These are phyloP conservation scores for Thelonectria blattea DNA, from an alignment of 2,329 filamentous ascomycete genomes.

Conservation along the genomic window DNA sequence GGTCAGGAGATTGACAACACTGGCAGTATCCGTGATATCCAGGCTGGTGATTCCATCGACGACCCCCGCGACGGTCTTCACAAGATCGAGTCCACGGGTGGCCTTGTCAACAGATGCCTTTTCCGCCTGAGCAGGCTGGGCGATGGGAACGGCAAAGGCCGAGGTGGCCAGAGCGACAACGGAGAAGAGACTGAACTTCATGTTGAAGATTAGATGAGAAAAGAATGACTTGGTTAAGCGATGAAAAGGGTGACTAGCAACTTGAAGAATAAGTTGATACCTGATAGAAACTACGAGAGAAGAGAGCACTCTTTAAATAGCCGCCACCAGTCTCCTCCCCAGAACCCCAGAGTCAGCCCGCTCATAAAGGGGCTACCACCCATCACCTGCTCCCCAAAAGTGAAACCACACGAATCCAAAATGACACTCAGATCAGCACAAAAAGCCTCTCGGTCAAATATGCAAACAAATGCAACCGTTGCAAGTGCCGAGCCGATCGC, in stretches of 20 bases:
- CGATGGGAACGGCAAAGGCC: background rate
- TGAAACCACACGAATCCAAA: background rate
- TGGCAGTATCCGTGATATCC: constrained; percentile 21
- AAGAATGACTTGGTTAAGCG: background rate
- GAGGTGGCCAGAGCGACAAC: background rate
- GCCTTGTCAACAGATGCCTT: background rate
- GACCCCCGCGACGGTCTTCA: background rate
- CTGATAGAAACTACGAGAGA: background rate
- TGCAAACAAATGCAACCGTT: background rate
- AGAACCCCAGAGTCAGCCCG: background rate
- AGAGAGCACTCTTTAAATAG: background rate
- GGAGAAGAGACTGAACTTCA: background rate
- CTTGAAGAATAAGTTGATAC: background rate
- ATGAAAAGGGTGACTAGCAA: background rate
- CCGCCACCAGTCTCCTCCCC: no score
- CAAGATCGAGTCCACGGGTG: background rate
- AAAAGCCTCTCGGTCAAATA: background rate
- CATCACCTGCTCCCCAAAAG: background rate
- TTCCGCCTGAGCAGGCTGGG: background rate
- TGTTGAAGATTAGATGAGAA: background rate
- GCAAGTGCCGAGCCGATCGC: background rate
- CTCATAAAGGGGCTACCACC: background rate
- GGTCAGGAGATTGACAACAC: constrained; percentile 22
- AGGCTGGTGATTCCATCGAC: constrained; percentile 2
- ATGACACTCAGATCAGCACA: background rate